A percentile compares a stretch with the other conserved stretches of the same genome.
Evolutionary conservation across 2,329 filamentous ascomycete species (phyloP).

Genomic region (Coniochaeta hoffmannii): DNA sequence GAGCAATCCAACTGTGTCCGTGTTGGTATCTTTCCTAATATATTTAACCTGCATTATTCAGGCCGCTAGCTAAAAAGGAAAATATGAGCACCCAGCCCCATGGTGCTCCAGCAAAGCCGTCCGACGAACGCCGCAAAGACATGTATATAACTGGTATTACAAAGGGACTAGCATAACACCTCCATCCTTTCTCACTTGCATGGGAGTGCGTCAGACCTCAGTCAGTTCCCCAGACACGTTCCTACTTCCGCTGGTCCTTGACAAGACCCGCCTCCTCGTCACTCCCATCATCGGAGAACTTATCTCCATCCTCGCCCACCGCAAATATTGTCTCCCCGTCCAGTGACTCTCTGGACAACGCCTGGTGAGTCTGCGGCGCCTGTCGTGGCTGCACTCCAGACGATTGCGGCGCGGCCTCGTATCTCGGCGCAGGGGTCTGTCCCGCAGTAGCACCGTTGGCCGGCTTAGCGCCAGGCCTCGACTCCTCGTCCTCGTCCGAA

Average conservation of each 20-base stretch:
- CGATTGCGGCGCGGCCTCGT: neutral
- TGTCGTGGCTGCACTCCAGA: neutral
- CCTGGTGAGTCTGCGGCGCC: constrained; percentile 19
- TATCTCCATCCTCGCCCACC: constrained; percentile 77
- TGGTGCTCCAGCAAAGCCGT: neutral
- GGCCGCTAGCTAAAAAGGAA: neutral
- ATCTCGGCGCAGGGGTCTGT: neutral
- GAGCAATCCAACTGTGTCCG: too few relatives aligned
- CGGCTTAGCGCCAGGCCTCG: constrained; percentile 33
- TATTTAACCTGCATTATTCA: neutral
- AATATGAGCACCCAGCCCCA: neutral
- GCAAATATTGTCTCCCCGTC: constrained; percentile 96
- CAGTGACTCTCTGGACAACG: constrained; percentile 41
- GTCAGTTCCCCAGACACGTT: neutral
- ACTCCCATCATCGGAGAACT: constrained; percentile 64
- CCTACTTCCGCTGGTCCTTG: constrained; percentile 31
- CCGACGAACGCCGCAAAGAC: neutral
- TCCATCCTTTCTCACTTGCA: neutral
- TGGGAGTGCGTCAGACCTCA: neutral
- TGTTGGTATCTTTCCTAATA: neutral
- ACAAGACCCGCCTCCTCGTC: constrained; percentile 54
- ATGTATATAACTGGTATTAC: constrained; percentile 3
- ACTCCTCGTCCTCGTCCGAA: constrained; percentile 53
- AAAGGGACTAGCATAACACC: neutral
- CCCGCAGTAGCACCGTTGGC: constrained; percentile 6